Base-by-base conservation (phyloP, 2,329 filamentous ascomycete species). In the Cladophialophora carrionii region DNA sequence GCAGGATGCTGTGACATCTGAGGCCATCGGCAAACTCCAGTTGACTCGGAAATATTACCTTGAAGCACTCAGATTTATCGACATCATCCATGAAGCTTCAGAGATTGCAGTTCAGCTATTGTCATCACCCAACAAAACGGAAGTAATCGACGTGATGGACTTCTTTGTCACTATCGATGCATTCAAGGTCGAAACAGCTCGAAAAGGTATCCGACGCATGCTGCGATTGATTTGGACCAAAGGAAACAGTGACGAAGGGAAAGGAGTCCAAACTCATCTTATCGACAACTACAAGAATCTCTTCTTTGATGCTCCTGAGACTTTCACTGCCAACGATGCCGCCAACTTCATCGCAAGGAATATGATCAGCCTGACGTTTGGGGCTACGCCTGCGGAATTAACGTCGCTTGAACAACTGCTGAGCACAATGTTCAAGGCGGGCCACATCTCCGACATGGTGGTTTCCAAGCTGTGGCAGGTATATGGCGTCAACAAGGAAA, bases 311-410 rank as follows among this genome's bases (percentile, higher is more conserved):
- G 93, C 96, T 0, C 95, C 95, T 0, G 91, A 92, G 66, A 88
- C 88, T 4, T 97, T 96, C 79, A 91, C 85, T 64, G 82, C 88
- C 32, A 97, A 97, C 71, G 93, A 97, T 74, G 88, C 93, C 2
- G 93, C 95, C 55, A 97, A 96, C 76, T 99, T 96, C 75, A 90
- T 99, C 73, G 94, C 94, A 29, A 88, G 93, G 68, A 99, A 98
- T 78, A 99, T 99, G 94, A 98, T 98, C 78, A 97, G 93, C 82
- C 80, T 99, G 73, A 99, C 95, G 0, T 98, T 96, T 76, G 94
- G 93, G 31, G 93, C 94, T 1, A 96, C 94, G 0, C 92, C 94
- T 0, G 95, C 96, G 0, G 95, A 99, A 76, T 81, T 99, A 61
- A 99, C 95, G 0, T 98, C 92, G 54, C 83, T 99, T 8, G 95